phyloP scores from a whole-genome alignment of 2,329 filamentous ascomycete species.

The Colletotrichum sp. region DNA sequence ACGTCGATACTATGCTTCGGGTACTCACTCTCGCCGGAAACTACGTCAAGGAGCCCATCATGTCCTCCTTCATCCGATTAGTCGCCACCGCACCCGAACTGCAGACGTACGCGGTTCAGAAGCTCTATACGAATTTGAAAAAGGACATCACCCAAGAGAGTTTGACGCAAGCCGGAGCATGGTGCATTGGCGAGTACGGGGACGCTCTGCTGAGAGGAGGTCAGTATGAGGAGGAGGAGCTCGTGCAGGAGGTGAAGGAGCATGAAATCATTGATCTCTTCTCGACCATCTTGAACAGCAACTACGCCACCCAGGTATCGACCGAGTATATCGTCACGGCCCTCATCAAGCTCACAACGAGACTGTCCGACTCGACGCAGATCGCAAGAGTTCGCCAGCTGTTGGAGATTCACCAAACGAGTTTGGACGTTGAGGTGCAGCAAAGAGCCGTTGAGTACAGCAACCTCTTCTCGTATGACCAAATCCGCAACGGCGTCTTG shows the following conservation, averaged over 20 bases:
- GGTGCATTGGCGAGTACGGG: constrained; percentile 97
- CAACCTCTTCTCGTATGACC: constrained; percentile 90
- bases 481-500: constrained; percentile 85
- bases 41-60: constrained; percentile 96
- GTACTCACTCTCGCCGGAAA: constrained; percentile 93
- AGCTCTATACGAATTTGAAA: constrained; percentile 87
- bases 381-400: constrained; percentile 84
- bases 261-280: constrained; percentile 94
- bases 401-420: constrained; percentile 78
- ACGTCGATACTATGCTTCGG: constrained; percentile 95
- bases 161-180: constrained; percentile 88
- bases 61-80: constrained; percentile 94
- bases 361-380: constrained; percentile 83
- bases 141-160: constrained; percentile 98
- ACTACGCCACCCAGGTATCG: constrained; percentile 87
- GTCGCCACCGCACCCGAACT: constrained; percentile 94
- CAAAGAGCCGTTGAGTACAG: constrained; percentile 94
- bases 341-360: constrained; percentile 91
- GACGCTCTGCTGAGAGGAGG: constrained; percentile 88
- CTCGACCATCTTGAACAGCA: constrained; percentile 89
- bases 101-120: constrained; percentile 96
- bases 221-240: constrained; percentile 92
- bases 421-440: constrained; percentile 93
- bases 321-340: constrained; percentile 97
- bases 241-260: constrained; percentile 81